Conservation (phyloP, 148 eudicot species). For the Rhododendron ovatum region DNA sequence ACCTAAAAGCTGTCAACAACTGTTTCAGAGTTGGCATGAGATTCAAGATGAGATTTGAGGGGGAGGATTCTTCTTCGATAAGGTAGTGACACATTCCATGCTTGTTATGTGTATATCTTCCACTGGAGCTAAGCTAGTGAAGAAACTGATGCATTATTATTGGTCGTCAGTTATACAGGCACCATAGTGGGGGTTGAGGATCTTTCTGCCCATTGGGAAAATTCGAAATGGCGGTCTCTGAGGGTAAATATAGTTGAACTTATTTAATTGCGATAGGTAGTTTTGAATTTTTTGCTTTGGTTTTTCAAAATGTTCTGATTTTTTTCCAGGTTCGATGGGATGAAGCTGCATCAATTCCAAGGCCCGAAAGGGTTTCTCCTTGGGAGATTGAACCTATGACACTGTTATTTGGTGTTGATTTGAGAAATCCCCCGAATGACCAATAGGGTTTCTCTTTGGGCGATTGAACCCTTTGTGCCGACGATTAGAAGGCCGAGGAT, state of each 20-base stretch:
- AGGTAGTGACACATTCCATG: not conserved
- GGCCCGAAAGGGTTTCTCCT: slow-evolving; percentile 90
- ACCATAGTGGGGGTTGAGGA: slow-evolving; percentile 81
- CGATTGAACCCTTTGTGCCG: slow-evolving; percentile 58
- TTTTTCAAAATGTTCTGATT: not conserved
- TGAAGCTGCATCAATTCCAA: slow-evolving; percentile 64
- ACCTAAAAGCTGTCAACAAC: slow-evolving; percentile 64
- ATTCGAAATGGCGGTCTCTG: slow-evolving; percentile 78
- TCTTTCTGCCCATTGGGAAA: slow-evolving; percentile 56
- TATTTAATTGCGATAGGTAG: not conserved
- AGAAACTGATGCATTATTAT: not conserved
- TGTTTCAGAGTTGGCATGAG: slow-evolving; percentile 66
- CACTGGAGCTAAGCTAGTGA: not conserved
- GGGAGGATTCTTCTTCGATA: no score
- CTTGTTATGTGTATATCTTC: slow-evolving; percentile 28
- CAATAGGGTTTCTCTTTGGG: no score
- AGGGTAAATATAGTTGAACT: slow-evolving; percentile 42
- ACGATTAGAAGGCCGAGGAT: slow-evolving; percentile 6
- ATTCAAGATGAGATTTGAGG: slow-evolving; percentile 53
- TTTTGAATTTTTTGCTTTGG: not conserved
- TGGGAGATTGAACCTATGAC: slow-evolving; percentile 78
- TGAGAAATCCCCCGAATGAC: no score
- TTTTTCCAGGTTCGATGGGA: slow-evolving; percentile 90
- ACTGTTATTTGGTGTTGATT: no score
- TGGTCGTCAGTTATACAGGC: slow-evolving; percentile 66